Percentiles rank a stretch among this genome's conserved stretches.
Conservation (phyloP, 768 basidiomycete species). For the Xerocomus potaroensis region DNA sequence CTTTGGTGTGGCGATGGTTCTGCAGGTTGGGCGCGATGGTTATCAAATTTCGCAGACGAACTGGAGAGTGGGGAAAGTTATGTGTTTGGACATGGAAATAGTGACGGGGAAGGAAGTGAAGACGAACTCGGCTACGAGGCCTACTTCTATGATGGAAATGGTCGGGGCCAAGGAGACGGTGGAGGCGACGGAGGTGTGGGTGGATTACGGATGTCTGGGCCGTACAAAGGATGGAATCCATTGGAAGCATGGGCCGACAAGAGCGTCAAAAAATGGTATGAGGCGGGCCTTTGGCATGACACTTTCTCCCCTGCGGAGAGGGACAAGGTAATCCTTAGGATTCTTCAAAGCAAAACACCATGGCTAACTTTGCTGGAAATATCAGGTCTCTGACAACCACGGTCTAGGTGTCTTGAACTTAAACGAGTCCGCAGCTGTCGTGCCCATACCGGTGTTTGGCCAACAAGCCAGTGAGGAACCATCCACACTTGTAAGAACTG, state of each 20-base stretch:
- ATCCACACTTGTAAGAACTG: slow-evolving; percentile 15
- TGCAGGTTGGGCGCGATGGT: slow-evolving; percentile 93
- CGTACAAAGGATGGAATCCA: slow-evolving; percentile 90
- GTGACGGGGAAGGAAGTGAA: slow-evolving; percentile 71
- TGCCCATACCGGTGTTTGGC: slow-evolving; percentile 60
- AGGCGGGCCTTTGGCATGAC: slow-evolving; percentile 66
- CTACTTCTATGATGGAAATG: slow-evolving; percentile 80
- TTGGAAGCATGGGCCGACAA: slow-evolving; percentile 92
- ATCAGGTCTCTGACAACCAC: slow-evolving; percentile 40
- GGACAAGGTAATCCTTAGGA: slow-evolving; percentile 42
- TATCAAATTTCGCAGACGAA: slow-evolving; percentile 88
- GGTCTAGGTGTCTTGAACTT: slow-evolving; percentile 42
- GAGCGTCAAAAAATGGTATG: slow-evolving; percentile 83
- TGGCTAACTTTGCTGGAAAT: slow-evolving; percentile 16
- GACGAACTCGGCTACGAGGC: slow-evolving; percentile 83
- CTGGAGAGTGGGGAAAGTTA: slow-evolving; percentile 87
- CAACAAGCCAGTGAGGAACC: slow-evolving; percentile 24
- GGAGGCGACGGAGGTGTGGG: slow-evolving; percentile 70
- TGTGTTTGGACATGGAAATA: slow-evolving; percentile 58
- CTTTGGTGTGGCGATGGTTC: slow-evolving; percentile 88
- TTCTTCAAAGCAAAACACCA: background rate
- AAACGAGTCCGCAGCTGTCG: slow-evolving; percentile 46
- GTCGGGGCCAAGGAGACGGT: slow-evolving; percentile 73
- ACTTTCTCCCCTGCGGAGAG: slow-evolving; percentile 37
- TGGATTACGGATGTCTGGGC: slow-evolving; percentile 72